phyloP scores from a whole-genome alignment of 2,329 filamentous ascomycete species.

The Ceratocystis papillata region DNA sequence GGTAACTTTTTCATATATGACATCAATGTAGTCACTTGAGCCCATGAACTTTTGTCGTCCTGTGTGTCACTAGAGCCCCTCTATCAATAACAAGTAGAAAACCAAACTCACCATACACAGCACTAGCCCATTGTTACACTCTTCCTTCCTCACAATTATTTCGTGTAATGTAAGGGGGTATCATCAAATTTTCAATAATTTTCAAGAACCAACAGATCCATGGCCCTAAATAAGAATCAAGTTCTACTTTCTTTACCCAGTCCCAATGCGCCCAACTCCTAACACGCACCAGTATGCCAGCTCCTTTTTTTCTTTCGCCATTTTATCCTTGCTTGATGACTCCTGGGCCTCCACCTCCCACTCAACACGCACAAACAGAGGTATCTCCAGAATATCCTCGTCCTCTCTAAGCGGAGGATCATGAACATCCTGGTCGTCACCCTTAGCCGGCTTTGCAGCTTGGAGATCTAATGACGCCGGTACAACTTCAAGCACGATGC shows the following conservation, averaged over 20 bases:
- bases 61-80: too few relatives aligned
- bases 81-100: too few relatives aligned
- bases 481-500: constrained; percentile 82
- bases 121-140: too few relatives aligned
- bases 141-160: constrained; percentile 12
- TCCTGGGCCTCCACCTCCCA: constrained; percentile 68
- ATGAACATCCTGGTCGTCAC: constrained; percentile 34
- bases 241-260: constrained; percentile 30
- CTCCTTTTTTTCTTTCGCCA: constrained; percentile 67
- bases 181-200: constrained; percentile 13
- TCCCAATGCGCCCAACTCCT: constrained; percentile 69
- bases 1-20: constrained; percentile 24
- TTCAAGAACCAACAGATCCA: background rate
- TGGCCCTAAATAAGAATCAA: background rate
- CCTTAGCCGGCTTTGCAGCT: constrained; percentile 29
- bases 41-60: constrained; percentile 1
- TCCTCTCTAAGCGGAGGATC: constrained; percentile 44
- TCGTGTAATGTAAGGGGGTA: background rate
- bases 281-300: constrained; percentile 93
- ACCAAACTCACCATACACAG: too few relatives aligned
- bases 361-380: constrained; percentile 83
- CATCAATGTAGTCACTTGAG: constrained; percentile 24
- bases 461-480: constrained; percentile 45
- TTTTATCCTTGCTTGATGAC: constrained; percentile 46
- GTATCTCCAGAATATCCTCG: constrained; percentile 69